phyloP scores from a whole-genome alignment of 208 protist genomes.

The Strigomonas galati region DNA sequence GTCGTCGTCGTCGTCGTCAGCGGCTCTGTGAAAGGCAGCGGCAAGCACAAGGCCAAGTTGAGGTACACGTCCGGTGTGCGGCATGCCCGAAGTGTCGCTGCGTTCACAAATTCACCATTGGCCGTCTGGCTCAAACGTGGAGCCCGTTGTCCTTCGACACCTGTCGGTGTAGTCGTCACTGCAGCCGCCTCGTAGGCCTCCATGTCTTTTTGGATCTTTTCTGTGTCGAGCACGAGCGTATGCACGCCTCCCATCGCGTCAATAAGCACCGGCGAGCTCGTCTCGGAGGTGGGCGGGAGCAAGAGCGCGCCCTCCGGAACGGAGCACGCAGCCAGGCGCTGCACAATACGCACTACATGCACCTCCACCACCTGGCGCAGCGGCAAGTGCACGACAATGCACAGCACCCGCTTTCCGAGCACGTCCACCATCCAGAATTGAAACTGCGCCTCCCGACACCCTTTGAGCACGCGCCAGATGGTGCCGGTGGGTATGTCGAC shows the following conservation, averaged over 20 bases:
- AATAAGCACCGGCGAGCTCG: background rate
- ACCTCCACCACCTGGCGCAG: constrained; percentile 69
- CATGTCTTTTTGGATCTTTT: too few relatives aligned
- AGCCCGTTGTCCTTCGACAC: background rate
- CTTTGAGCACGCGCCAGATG: constrained; percentile 58
- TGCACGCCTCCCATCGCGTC: background rate
- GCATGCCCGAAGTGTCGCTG: constrained; percentile 22
- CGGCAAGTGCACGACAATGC: constrained; percentile 70
- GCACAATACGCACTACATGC: constrained; percentile 49
- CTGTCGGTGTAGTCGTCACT: background rate
- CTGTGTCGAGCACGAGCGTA: background rate
- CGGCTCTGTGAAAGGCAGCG: constrained; percentile 15
- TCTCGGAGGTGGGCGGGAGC: constrained; percentile 20
- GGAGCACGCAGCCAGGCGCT: constrained; percentile 54
- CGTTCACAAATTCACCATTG: constrained; percentile 7
- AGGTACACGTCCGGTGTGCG: constrained; percentile 42
- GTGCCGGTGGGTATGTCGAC: constrained; percentile 44
- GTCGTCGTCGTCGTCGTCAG: background rate
- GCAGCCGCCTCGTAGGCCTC: too few relatives aligned
- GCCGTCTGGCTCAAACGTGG: too few relatives aligned
- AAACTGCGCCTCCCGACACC: constrained; percentile 67
- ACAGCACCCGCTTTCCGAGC: constrained; percentile 31
- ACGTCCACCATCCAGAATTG: constrained; percentile 50
- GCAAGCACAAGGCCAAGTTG: constrained; percentile 29
- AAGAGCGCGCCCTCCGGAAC: constrained; percentile 52